Percentiles rank a stretch among this genome's conserved stretches.
phyloP scores from a whole-genome alignment of 140 eudicot species.

The Bidens hawaiensis region DNA sequence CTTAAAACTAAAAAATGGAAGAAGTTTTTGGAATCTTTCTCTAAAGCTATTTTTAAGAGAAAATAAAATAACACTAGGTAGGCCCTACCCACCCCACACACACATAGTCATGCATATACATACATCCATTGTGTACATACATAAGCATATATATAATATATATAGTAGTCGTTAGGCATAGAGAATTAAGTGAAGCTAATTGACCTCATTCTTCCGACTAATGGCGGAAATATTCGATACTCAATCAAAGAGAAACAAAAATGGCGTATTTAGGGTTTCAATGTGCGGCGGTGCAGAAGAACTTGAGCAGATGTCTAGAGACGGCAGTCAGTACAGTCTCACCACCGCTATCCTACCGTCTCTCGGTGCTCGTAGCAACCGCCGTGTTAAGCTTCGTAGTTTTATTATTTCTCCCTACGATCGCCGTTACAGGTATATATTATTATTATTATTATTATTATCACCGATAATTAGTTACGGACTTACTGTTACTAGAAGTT shows the following conservation, averaged over 20 bases:
- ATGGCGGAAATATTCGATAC: constrained; percentile 25
- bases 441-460: too few relatives aligned
- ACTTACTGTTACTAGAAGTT: too few relatives aligned
- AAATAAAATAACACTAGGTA: background rate
- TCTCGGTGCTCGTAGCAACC: constrained; percentile 49
- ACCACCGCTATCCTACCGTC: constrained; percentile 48
- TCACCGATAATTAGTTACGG: too few relatives aligned
- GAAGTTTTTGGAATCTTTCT: too few relatives aligned
- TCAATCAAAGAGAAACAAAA: background rate
- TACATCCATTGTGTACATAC: background rate
- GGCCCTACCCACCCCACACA: background rate
- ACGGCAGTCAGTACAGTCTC: constrained; percentile 55
- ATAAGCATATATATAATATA: too few relatives aligned
- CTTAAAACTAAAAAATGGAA: too few relatives aligned
- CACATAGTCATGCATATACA: background rate
- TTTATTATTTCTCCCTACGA: constrained; percentile 48
- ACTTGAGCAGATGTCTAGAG: constrained; percentile 56
- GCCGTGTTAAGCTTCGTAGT: constrained; percentile 28
- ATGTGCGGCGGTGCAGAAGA: constrained; percentile 55
- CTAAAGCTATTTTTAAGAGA: too few relatives aligned
- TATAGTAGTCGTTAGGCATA: constrained; percentile 23
- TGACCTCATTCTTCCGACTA: constrained; percentile 14
- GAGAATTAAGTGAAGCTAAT: background rate
- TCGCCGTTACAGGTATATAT: constrained; percentile 40
- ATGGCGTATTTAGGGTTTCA: constrained; percentile 39